Base-by-base conservation (phyloP, 2,329 filamentous ascomycete species). In the Pezicula radicicola region DNA sequence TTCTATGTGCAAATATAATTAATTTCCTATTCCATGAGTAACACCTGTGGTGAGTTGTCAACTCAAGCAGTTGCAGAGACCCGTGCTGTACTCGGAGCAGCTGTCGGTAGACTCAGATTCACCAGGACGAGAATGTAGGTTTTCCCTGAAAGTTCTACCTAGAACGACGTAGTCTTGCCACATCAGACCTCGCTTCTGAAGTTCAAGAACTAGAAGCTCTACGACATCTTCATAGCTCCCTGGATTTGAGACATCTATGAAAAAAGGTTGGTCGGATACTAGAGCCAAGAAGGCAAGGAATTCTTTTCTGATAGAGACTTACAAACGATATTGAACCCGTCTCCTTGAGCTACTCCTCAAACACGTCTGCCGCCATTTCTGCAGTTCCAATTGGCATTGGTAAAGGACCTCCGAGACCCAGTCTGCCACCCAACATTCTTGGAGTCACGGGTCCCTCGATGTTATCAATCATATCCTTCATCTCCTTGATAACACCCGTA, bases 141-240 rank as follows among this genome's bases (percentile, higher is more conserved):
- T 84, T 66, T 84, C 81, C 5, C 81, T 70, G 56, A 82, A 83
- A 0, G 79, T 83, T 0, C 79, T 80, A 2, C 74, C 75, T 1
- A 76, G 75, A 1, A 81, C 77, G 5, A 74, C 72, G 56, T 75
- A 76, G 36, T 73, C 71, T 7, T 74, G 65, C 45, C 45, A 47
- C 64, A 84, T 83, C 10, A 83, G 63, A 0, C 82, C 81, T 15
- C 84, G 72, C 10, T 69, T 69, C 18, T 73, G 76, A 10, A 88
- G 72, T 57, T 88, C 85, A 0, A 84, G 85, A 1, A 88, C 65
- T 4, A 88, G 67, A 0, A 85, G 70, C 18, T 87, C 81, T 30
- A 81, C 76, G 13, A 88, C 80, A 55, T 88, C 84, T 54, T 82
- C 78, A 69, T 88, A 88, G 0, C 82, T 82, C 48, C 80, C 77